Conservation (phyloP, 305 asterid genomes). For the Fraxinus floribunda region DNA sequence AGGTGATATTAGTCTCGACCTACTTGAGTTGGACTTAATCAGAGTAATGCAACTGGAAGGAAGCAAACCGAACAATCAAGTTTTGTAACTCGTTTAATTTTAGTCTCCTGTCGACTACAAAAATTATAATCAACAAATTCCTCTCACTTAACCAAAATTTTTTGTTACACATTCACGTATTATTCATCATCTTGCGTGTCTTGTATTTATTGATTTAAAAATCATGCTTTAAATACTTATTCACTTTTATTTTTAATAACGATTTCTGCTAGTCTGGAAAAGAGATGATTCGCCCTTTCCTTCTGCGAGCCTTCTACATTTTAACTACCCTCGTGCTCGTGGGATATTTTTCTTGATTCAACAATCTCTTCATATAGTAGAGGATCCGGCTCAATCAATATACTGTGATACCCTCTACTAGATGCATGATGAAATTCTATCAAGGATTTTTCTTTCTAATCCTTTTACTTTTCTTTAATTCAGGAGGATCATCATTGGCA, state of each 20-base stretch:
- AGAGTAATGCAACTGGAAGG: background rate
- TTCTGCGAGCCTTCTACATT: background rate
- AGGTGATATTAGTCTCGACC: background rate
- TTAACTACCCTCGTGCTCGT: background rate
- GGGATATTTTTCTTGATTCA: background rate
- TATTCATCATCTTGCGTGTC: background rate
- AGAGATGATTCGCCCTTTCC: background rate
- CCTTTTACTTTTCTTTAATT: background rate
- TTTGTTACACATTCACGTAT: background rate
- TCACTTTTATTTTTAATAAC: background rate
- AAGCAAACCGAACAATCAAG: background rate
- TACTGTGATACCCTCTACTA: background rate
- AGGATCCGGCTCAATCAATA: background rate
- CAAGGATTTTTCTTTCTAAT: background rate
- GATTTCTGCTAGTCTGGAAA: background rate
- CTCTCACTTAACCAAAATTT: background rate
- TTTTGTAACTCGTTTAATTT: background rate
- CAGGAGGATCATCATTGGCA: background rate
- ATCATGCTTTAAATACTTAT: background rate
- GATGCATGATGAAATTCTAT: background rate
- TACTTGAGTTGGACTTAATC: background rate
- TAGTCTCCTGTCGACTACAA: background rate
- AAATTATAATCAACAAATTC: background rate
- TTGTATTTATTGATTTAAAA: background rate
- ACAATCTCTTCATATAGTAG: background rate